Percentiles rank a stretch among this genome's conserved stretches.
phyloP scores from a whole-genome alignment of 139 green algal genomes.

The Tetratostichococcus sp. region DNA sequence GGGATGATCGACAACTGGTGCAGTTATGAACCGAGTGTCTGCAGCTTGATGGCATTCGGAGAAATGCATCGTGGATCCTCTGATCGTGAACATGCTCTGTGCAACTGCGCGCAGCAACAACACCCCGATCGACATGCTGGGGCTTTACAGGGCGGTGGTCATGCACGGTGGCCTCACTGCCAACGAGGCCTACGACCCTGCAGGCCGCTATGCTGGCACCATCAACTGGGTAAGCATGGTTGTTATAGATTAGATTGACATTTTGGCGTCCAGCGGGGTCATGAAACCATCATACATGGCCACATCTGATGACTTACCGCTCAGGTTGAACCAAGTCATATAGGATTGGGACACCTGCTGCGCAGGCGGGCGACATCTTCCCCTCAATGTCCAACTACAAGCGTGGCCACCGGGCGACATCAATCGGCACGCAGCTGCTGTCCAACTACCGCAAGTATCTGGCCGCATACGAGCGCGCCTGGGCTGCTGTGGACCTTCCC shows the following conservation, averaged over 20 bases:
- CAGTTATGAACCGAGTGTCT: too few relatives aligned
- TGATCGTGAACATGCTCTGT: neutral
- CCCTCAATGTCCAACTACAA: conserved; percentile 47
- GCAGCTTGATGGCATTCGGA: too few relatives aligned
- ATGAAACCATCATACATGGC: too few relatives aligned
- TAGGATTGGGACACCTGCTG: too few relatives aligned
- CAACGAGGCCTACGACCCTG: conserved; percentile 46
- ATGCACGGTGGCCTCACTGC: conserved; percentile 25
- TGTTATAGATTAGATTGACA: too few relatives aligned
- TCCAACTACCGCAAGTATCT: conserved; percentile 52
- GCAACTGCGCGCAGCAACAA: conserved; percentile 32
- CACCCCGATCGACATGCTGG: conserved; percentile 42
- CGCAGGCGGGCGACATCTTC: conserved; percentile 34
- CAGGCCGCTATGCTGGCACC: conserved; percentile 30
- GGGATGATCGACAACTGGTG: too few relatives aligned
- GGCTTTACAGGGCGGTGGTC: conserved; percentile 47
- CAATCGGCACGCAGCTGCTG: conserved; percentile 46
- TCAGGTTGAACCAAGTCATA: too few relatives aligned
- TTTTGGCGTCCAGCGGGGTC: too few relatives aligned
- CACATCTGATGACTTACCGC: too few relatives aligned
- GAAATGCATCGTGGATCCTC: neutral
- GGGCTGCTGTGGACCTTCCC: conserved; percentile 13
- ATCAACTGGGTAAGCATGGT: conserved; percentile 30
- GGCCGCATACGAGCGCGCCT: conserved; percentile 21
- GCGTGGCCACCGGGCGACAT: conserved; percentile 34